phyloP scores from a whole-genome alignment of 1,284 basidiomycete genomes.

The Tremellales sp. region DNA sequence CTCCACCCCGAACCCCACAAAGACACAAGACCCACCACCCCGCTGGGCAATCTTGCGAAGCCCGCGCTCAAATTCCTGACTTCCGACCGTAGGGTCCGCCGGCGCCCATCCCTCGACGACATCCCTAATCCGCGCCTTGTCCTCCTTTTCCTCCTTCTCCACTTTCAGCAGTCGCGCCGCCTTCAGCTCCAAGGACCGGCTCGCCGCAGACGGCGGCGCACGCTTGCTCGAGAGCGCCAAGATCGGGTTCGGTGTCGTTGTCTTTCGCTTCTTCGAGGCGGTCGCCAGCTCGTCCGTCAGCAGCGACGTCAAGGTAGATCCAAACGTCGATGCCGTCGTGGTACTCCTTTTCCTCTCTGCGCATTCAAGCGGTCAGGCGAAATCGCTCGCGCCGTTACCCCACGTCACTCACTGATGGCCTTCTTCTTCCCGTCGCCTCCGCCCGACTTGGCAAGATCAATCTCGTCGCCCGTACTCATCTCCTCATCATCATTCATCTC shows the following conservation, averaged over 20 bases:
- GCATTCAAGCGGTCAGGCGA: background rate
- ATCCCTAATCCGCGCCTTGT: constrained; percentile 41
- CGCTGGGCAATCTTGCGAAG: constrained; percentile 49
- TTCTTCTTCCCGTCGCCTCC: constrained; percentile 12
- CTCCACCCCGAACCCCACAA: no score
- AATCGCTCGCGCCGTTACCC: background rate
- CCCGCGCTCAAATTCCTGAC: constrained; percentile 49
- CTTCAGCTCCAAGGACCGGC: constrained; percentile 24
- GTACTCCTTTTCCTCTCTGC: constrained; percentile 44
- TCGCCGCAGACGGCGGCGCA: constrained; percentile 31
- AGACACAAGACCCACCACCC: constrained; percentile 43
- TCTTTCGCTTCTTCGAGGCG: background rate
- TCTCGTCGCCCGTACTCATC: constrained; percentile 14
- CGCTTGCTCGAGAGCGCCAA: constrained; percentile 36
- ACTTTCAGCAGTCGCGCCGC: constrained; percentile 32
- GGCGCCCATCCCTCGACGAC: constrained; percentile 46
- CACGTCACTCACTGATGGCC: constrained; percentile 15
- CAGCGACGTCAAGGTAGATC: constrained; percentile 42
- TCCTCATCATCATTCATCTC: constrained; percentile 14
- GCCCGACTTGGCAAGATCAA: constrained; percentile 11
- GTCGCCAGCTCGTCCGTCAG: constrained; percentile 24
- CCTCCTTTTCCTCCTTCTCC: constrained; percentile 42
- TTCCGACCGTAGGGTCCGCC: constrained; percentile 18
- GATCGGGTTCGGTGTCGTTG: constrained; percentile 26
- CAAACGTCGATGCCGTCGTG: constrained; percentile 43